A percentile compares a stretch with the other conserved stretches of the same genome.
Conservation (phyloP, 2,329 filamentous ascomycete species). For the Sporothrix pseudoabietina region DNA sequence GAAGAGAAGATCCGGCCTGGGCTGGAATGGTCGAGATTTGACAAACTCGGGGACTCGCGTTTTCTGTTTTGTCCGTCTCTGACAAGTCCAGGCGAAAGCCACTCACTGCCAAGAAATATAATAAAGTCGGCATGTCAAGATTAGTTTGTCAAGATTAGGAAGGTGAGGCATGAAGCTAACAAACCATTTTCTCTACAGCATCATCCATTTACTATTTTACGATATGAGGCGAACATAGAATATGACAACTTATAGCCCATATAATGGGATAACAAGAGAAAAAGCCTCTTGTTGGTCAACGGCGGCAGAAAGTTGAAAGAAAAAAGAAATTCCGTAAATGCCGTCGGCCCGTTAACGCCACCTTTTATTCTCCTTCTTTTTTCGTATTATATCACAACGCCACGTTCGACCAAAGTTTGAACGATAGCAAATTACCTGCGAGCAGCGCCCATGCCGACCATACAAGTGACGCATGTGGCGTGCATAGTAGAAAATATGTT, state of each 20-base stretch:
- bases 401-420: background rate
- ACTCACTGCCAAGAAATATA: background rate
- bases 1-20: background rate
- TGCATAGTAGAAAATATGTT: background rate
- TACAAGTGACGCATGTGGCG: background rate
- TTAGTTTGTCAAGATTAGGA: background rate
- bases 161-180: background rate
- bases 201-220: background rate
- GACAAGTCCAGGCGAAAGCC: background rate
- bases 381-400: background rate
- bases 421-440: background rate
- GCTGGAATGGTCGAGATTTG: background rate
- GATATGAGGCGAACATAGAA: background rate
- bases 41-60: background rate
- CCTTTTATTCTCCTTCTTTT: background rate
- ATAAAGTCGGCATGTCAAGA: background rate
- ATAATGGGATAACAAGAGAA: background rate
- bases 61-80: background rate
- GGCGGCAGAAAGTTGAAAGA: background rate
- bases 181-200: background rate
- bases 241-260: background rate
- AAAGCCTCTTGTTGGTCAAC: background rate
- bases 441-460: background rate
- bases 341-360: constrained; percentile 3
- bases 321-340: background rate